Conservation (phyloP, 169 alveolate genomes). For the Babesia caballi region DNA sequence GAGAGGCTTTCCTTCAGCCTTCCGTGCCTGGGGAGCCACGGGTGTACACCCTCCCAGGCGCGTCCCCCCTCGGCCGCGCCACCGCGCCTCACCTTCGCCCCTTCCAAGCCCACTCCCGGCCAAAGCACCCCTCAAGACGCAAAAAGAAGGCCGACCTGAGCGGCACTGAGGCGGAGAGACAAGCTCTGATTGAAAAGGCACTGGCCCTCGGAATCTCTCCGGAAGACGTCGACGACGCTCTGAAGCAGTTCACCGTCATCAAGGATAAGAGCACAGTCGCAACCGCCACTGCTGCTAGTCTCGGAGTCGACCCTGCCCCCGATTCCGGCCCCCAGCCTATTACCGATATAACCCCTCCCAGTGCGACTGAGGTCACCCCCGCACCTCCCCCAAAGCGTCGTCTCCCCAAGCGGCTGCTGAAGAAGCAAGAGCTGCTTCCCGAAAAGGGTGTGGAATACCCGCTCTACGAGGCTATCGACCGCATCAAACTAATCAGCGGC, state of each 20-base stretch:
- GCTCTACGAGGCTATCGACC: constrained; percentile 59
- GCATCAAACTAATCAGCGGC: constrained; percentile 58
- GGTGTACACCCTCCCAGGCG: too few species aligned
- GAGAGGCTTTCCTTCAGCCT: background rate
- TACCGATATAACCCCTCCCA: background rate
- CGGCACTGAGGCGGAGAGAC: constrained; percentile 28
- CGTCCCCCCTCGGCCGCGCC: too few species aligned
- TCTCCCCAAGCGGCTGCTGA: constrained; percentile 32
- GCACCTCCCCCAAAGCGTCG: background rate
- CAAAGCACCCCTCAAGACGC: too few species aligned
- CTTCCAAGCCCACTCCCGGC: too few species aligned
- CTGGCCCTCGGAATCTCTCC: constrained; percentile 11
- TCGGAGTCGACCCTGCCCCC: background rate
- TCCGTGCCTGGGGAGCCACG: background rate
- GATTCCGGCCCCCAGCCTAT: too few species aligned
- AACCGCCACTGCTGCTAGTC: background rate
- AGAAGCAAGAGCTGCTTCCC: constrained; percentile 27
- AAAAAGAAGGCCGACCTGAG: background rate
- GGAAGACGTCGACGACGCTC: constrained; percentile 29
- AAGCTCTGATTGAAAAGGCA: constrained; percentile 2
- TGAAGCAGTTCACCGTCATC: constrained; percentile 11
- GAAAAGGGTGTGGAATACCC: constrained; percentile 53
- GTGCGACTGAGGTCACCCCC: background rate
- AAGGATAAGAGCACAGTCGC: background rate
- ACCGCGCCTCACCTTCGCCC: too few species aligned